Base-by-base conservation (phyloP, 1,284 basidiomycete species). In the Ceratobasidium sp. region DNA sequence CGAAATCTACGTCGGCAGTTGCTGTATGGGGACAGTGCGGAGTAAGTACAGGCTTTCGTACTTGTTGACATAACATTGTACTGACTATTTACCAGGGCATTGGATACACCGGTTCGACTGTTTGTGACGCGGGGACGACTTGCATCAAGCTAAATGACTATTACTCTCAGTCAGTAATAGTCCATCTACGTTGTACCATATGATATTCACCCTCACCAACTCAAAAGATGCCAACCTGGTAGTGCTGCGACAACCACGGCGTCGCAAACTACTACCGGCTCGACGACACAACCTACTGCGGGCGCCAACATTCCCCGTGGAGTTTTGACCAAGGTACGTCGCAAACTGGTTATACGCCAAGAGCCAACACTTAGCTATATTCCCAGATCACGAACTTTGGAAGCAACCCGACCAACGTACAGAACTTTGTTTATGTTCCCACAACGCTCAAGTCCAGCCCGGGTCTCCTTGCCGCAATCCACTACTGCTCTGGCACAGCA, bases 401-500 rank as follows among this genome's bases (percentile, higher is more conserved):
- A 6, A 64, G 79, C 47, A 85, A 84, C 75, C 83, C 84, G 6
- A 84, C 81, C 64, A 80, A 81, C 71, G 81, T 84, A 33, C 56
- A 68, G 29, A 49, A 53, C 9, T 69, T 27, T 73, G 74, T 81
- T 16, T 85, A 85, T 78, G 78, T 77, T 72, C 83, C 84, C 1
- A 74, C 79, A 8, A 76, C 73, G 23, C 77, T 84, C 21, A 77
- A 76, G 1, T 58, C 77, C 58, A 78, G 78, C 2, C 80, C 82
- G 0, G 78, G 82, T 39, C 76, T 85, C 39, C 81, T 85, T 62
- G 80, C 84, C 57, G 83, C 82, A 23, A 81, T 84, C 41, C 83
- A 82, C 73, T 81, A 81, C 69, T 84, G 84, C 77, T 74, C 76
- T 5, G 84, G 82, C 21, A 81, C 81, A 0, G 84, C 82, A 0